Base-by-base conservation (phyloP, 2,329 filamentous ascomycete species). In the Onygenales sp. region DNA sequence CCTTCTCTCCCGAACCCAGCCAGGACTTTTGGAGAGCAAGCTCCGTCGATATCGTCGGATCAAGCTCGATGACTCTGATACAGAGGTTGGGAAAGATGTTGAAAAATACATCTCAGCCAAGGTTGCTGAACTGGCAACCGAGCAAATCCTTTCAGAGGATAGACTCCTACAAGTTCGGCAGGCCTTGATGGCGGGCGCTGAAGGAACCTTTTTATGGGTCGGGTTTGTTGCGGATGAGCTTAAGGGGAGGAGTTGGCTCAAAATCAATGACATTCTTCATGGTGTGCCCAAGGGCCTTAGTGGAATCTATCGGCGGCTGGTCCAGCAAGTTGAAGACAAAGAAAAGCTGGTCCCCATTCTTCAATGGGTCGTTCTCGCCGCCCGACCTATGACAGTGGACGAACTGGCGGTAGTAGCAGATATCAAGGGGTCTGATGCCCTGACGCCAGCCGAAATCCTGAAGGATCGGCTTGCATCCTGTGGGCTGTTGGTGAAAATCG, bases 151-250 rank as follows among this genome's bases (percentile, higher is more conserved):
- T 53, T 54, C 60, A 7, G 44, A 51, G 36, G 56, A 52, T 4
- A 59, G 51, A 42, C 42, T 56, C 11, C 31, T 32, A 32, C 52
- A 56, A 33, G 48, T 64, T 54, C 54, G 50, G 46, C 49, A 59
- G 42, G 42, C 49, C 34, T 52, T 65, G 49, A 21, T 61, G 43
- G 55, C 49, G 34, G 52, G 61, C 36, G 57, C 62, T 21, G 60
- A 65, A 42, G 58, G 61, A 4, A 65, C 63, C n/a, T 63, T 63
- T 51, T 47, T 62, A 17, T 63, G 61, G 61, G 57, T 62, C 33
- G 57, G 55, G 31, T 60, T 62, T 36, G 58, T 59, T 50, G 55
- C 57, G 6, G 49, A 60, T 51, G 55, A 61, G 51, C 56, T 62
- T 43, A 32, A 55, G 32, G 54, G 55, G 17, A 56, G 51, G 40